Conservation (phyloP, 306 rosid genomes). For the Delonix regia region DNA sequence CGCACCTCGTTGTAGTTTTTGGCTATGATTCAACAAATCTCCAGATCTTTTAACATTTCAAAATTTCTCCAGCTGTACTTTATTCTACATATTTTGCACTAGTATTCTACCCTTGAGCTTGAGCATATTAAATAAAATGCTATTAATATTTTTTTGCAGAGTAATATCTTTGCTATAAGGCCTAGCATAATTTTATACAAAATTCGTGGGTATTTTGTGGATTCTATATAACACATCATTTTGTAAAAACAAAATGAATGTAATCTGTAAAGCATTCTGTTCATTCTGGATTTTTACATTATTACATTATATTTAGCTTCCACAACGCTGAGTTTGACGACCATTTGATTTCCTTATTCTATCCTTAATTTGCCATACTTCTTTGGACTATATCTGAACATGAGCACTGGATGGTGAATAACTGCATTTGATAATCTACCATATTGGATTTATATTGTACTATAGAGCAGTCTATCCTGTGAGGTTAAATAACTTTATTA, state of each 20-base stretch:
- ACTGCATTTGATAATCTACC: background rate
- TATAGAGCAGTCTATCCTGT: background rate
- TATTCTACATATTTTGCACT: background rate
- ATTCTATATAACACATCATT: background rate
- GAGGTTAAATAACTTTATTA: background rate
- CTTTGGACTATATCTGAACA: background rate
- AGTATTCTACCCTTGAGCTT: background rate
- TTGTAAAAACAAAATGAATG: background rate
- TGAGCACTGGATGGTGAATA: background rate
- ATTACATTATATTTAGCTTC: background rate
- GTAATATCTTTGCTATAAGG: background rate
- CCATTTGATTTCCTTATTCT: background rate
- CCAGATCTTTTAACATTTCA: background rate
- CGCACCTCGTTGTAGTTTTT: background rate
- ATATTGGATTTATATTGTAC: constrained; percentile 10
- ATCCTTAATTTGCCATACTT: background rate
- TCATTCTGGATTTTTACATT: background rate
- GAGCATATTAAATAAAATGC: background rate
- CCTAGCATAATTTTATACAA: background rate
- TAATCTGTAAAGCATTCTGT: background rate
- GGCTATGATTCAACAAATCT: background rate
- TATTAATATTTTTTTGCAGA: background rate
- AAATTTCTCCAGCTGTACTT: background rate
- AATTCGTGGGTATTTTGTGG: background rate
- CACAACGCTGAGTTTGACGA: background rate